Base-by-base conservation (phyloP, 2,329 filamentous ascomycete genomes). In the Xylaria sp. region DNA sequence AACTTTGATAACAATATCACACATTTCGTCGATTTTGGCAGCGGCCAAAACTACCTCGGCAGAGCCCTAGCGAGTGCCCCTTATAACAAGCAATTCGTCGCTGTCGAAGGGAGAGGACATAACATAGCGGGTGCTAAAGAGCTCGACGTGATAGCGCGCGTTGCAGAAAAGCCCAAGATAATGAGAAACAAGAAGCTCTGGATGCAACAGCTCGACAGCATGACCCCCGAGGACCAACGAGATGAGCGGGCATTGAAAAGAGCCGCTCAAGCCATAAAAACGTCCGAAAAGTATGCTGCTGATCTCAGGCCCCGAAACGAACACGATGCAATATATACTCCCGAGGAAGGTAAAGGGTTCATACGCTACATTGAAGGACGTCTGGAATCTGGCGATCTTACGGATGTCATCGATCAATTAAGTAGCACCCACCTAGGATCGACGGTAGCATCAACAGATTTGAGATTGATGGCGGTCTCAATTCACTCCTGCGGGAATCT, bases 401-500 rank as follows among this genome's bases (percentile, higher is more conserved):
- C 70, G 4, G 72, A 74, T 54, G 71, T 74, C 27, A 65, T 74
- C 49, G 63, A 55, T 29, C 66, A 73, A 53, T 54, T 74, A 58
- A 71, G 77, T 63, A 53, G 70, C 6, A 71, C 73, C 1, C 58
- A 52, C 25, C 58, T 56, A 15, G 71, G 38, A 41, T 31, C 62
- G 13, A 62, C 65, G 44, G 58, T 67, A 5, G 62, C 73, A 48
- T 71, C 76, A 59, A 67, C 74, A 17, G 76, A 81, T 13, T 79
- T 82, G 62, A 79, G 78, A 9, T 81, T 96, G 37, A 93, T 97
- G 89, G 91, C 94, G 15, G 89, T 98, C 29, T 98, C 95, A 0
- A 91, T 99, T 17, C 95, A 99, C 76, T 98, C 94, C 0, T 99
- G 95, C 73, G 95, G 95, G 27, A 98, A 99, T 69, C 87, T 99